Conservation (phyloP, 2,329 filamentous ascomycete genomes). For the Diplodia sapinea region DNA sequence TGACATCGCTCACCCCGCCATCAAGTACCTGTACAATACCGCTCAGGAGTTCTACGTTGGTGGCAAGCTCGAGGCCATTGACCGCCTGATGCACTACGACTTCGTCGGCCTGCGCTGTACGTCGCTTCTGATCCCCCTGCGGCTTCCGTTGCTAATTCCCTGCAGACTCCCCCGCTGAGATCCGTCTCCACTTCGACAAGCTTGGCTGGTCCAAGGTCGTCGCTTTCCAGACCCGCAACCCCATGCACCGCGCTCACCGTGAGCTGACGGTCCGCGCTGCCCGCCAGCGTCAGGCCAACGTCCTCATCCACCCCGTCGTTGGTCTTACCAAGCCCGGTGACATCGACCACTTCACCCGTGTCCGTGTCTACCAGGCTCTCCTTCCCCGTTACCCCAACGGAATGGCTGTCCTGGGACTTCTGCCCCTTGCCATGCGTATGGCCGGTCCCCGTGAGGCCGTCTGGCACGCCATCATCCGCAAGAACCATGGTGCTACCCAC, state of each 20-base stretch:
- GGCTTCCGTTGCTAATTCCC: conserved; percentile 50
- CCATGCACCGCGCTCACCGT: conserved; percentile 98
- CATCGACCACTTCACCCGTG: conserved; percentile 99
- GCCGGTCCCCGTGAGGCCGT: conserved; percentile 96
- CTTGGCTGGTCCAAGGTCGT: conserved; percentile 98
- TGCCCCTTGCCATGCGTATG: conserved; percentile 98
- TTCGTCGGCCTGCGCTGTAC: conserved; percentile 86
- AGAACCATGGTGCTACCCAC: conserved; percentile 98
- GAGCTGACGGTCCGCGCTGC: conserved; percentile 97
- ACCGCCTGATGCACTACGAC: conserved; percentile 97
- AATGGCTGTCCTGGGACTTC: conserved; percentile 94
- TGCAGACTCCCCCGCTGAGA: conserved; percentile 80
- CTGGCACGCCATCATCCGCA: conserved; percentile 99
- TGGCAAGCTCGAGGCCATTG: conserved; percentile 94
- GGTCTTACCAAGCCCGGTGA: conserved; percentile 98
- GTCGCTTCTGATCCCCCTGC: conserved; percentile 53
- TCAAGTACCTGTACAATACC: conserved; percentile 84
- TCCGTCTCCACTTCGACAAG: conserved; percentile 98
- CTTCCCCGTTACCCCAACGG: conserved; percentile 97
- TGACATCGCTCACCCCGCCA: conserved; percentile 87
- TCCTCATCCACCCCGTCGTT: conserved; percentile 98
- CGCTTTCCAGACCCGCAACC: conserved; percentile 95
- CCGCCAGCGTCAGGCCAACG: conserved; percentile 94
- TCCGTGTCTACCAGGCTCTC: conserved; percentile 97
- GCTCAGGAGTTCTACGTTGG: conserved; percentile 90